Evolutionary conservation across 352 stramenopile genomes (phyloP), one percentile per base, ranked within the genome.

Genomic region (Globisporangium nunn): DNA sequence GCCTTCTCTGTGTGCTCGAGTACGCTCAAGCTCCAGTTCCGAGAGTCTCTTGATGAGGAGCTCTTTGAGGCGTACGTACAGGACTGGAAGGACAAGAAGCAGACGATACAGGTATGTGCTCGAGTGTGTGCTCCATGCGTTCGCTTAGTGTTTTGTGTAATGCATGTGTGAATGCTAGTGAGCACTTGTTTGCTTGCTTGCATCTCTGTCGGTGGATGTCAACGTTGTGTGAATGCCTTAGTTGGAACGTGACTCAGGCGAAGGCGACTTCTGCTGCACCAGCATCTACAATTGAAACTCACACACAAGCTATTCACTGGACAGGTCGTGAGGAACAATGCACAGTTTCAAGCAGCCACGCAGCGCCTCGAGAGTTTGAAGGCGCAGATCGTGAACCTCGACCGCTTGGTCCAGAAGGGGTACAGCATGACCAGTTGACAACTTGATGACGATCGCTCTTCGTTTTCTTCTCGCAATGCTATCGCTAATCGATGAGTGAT

Each of bases 1-100:
- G 62, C 69, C 0, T 88, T 88, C 61, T 18, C 81, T 0, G 73
- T 88, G 10, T 75, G 57, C 46, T 79, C 69, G 15, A 85, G 68
- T 39, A 67, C 72, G 12, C 63, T 88, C 4, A 88, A 86, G 62
- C 49, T 88, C 33, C 69, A 86, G 51, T 88, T 86, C 29, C 54
- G 65, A 11, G 70, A 79, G 17, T 66, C 57, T 3, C 49, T 88
- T 18, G 78, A 88, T 37, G 65, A 79, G 44, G 75, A 88, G 44
- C 54, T 88, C 11, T 86, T 88, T 48, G 61, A 68, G 23, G 78
- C 75, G 6, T 83, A 88, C 47, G 51, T 79, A 6, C 47, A 68
- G 14, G 77, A 88, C 50, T 85, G 69, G 75, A 69, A 48, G 7
- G 46, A 61, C 43, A 75, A 75, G 50, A 50, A 54, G 12, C 50